Base-by-base conservation (phyloP, 805 yeast genomes). In the Jamesozyma rosinii region DNA sequence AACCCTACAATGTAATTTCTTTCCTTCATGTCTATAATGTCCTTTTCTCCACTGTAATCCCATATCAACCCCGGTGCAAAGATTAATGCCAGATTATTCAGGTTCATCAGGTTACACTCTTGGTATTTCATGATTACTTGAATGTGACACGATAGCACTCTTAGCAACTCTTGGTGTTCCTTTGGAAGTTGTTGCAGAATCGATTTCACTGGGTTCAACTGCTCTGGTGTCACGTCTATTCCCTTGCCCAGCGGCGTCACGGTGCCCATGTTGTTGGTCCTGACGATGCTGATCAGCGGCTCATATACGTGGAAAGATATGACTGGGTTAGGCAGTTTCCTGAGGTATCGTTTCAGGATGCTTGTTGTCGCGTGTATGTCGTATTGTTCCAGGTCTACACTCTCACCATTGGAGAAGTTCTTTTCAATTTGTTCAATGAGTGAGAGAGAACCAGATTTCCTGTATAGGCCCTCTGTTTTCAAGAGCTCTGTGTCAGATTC, bases 11-110 rank as follows among this genome's bases (percentile, higher is more conserved):
- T 77, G 34, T 76, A 82, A 50, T 86, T 87, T 58, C 92, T 75
- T 43, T 77, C 73, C 18, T 82, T 82, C 83, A 87, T 88, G 58
- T 92, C 97, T 40, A 71, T 57, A 61, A 92, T 77, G 60, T 92
- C 98, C 44, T 82, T 75, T 50, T 84, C 88, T 5, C 95, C 92
- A 30, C 77, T 72, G 47, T 71, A 68, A 53, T 87, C 95, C 41
- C 96, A 72, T 0, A 88, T 83, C 35, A 92, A 66, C 5, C 97
- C 88, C 3, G 98, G 97, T 1, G 97, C 96, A 70, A 92, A 92
- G 8, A 90, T 96, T 39, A 92, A 86, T 0, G 95, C 81, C 40
- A 92, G 64, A 54, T 92, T 88, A 61, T 79, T 79, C 51, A 74
- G 68, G 30, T 75, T 84, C 98, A 92, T 92, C 59, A 89, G 72